These are phyloP conservation scores for Limonium bicolor DNA, from an alignment of 148 eudicot species.

Conservation along the genomic window DNA sequence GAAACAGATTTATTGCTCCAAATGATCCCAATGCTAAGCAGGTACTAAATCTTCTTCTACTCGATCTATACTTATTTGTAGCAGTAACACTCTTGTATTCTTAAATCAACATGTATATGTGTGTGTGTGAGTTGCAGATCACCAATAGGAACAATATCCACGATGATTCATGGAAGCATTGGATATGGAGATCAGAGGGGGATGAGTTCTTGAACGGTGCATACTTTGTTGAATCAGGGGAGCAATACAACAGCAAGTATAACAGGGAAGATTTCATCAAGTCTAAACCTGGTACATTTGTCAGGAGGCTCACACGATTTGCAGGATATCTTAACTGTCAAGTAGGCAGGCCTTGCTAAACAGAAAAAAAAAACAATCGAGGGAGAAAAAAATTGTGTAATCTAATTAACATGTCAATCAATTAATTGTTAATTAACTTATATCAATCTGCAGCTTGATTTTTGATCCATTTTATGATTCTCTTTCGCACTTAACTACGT, in stretches of 20 bases:
- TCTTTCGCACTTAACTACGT: too few species aligned
- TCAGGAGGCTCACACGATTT: slow-evolving; percentile 21
- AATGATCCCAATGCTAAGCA: slow-evolving; percentile 20
- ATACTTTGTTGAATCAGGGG: slow-evolving; percentile 36
- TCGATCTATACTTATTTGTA: too few species aligned
- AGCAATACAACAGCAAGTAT: slow-evolving; percentile 9
- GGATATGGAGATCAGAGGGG: slow-evolving; percentile 43
- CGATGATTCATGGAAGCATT: slow-evolving; percentile 22
- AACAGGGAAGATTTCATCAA: slow-evolving; percentile 13
- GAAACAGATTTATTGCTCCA: slow-evolving; percentile 41
- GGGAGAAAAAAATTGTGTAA: too few species aligned
- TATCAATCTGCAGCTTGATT: too few species aligned
- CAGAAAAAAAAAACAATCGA: too few species aligned
- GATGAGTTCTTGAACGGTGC: slow-evolving; percentile 39
- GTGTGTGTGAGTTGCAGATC: slow-evolving; percentile 14
- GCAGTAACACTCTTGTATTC: too few species aligned
- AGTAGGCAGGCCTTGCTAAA: slow-evolving; percentile 19
- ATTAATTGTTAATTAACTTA: too few species aligned
- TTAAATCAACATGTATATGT: not conserved
- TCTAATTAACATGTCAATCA: too few species aligned
- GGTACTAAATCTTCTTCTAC: slow-evolving; percentile 7
- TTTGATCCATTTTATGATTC: too few species aligned
- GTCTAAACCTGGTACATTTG: slow-evolving; percentile 21
- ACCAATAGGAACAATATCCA: slow-evolving; percentile 21
- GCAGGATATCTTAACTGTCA: slow-evolving; percentile 17